Evolutionary conservation across 2,329 filamentous ascomycete genomes (phyloP), one percentile per base, ranked within the genome.

Genomic region (Aspergillus pseudonomiae): DNA sequence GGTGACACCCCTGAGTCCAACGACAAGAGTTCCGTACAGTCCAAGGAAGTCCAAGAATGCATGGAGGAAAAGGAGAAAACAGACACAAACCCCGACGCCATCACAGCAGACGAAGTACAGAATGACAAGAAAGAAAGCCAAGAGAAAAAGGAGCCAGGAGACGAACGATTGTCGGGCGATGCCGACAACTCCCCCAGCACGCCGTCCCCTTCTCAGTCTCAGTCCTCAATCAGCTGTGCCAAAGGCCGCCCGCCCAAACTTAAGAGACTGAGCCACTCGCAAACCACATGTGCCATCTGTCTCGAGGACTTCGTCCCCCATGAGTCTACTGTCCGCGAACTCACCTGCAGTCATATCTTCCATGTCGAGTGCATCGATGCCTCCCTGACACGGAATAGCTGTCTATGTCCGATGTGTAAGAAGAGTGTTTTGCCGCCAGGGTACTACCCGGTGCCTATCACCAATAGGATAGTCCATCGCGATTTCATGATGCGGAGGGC

Each of bases 341-440:
- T 98, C 3, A 88, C 92, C 0, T 99, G 95, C 71, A 89, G 91
- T 0, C 95, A 99, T 75, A 94, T 98, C 62, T 99, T 94, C 77
- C 94, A 99, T 69, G 90, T 92, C 0, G 90, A 91, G 67, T 99
- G 95, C 73, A 94, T 98, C 67, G 94, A 98, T 73, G 86, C 89
- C 26, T 97, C 95, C 71, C 82, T 98, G 14, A 84, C 85, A 50
- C 84, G 88, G 60, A 90, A 90, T 73, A 96, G 91, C 74, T 96
- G 92, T 21, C 83, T 97, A 2, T 99, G 95, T 73, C 94, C 95
- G 0, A 83, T 96, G 70, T 99, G 95, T 82, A 97, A 97, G 76
- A 87, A 89, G 65, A 91, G 87, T 57, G 92, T 94, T 71, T 80
- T 97, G 1, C 93, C 94, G 7, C 71, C 70, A 80, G 92, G 83